phyloP scores from a whole-genome alignment of 768 basidiomycete genomes.

The Russula abietina region DNA sequence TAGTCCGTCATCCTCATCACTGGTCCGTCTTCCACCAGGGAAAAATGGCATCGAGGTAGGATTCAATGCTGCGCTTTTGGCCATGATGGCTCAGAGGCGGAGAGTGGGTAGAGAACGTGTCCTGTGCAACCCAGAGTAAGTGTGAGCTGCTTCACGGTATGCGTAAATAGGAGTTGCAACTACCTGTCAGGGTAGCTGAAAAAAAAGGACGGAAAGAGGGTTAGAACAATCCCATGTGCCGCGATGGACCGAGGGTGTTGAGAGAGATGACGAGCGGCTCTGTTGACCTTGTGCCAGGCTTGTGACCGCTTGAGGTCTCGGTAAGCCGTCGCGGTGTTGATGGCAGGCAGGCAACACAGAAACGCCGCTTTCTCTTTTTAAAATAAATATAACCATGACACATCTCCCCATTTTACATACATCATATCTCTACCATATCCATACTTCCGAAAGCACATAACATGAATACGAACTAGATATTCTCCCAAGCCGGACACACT shows the following conservation, averaged over 20 bases:
- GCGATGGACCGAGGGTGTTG: slow-evolving; percentile 6
- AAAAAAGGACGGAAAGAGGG: neutral
- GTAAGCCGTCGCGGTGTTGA: slow-evolving; percentile 24
- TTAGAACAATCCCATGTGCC: slow-evolving; percentile 25
- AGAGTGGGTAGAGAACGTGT: slow-evolving; percentile 18
- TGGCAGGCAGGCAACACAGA: slow-evolving; percentile 21
- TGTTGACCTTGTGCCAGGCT: slow-evolving; percentile 15
- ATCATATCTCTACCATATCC: neutral
- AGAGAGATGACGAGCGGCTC: slow-evolving; percentile 22
- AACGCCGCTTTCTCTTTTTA: slow-evolving; percentile 5
- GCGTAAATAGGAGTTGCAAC: slow-evolving; percentile 11
- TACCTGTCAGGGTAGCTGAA: slow-evolving; percentile 17
- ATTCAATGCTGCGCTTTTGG: slow-evolving; percentile 71
- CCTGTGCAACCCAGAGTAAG: slow-evolving; percentile 15
- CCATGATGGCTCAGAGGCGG: slow-evolving; percentile 39
- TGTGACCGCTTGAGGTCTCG: slow-evolving; percentile 21
- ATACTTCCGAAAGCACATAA: too few species aligned
- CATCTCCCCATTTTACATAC: neutral
- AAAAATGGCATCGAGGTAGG: slow-evolving; percentile 83
- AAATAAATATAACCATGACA: slow-evolving; percentile 6
- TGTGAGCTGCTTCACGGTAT: slow-evolving; percentile 7
- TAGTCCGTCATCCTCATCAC: slow-evolving; percentile 48
- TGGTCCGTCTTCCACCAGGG: slow-evolving; percentile 56
- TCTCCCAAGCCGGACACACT: too few species aligned
- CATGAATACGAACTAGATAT: too few species aligned